These are phyloP conservation scores for Tetradesmus lagerheimii DNA, from an alignment of 139 green algal species.

Conservation along the genomic window DNA sequence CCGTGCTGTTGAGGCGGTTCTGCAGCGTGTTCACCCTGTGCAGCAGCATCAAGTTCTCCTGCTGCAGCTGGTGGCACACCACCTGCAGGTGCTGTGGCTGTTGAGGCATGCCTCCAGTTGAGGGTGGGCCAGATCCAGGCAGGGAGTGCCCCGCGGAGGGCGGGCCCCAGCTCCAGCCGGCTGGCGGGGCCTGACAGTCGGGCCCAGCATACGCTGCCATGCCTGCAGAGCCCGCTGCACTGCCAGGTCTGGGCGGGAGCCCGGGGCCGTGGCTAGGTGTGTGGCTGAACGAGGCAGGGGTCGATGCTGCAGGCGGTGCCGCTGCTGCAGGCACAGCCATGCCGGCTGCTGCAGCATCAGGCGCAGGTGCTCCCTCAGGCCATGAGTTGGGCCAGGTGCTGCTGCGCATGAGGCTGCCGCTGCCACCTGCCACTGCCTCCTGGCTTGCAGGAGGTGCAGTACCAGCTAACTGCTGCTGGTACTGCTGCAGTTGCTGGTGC, in stretches of 20 bases:
- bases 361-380: neutral
- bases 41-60: conserved; percentile 47
- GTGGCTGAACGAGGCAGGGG: neutral
- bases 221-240: neutral
- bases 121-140: neutral
- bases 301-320: neutral
- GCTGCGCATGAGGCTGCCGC: neutral
- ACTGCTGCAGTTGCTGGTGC: neutral
- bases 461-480: neutral
- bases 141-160: neutral
- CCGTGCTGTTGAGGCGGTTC: neutral
- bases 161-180: neutral
- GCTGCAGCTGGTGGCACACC: conserved; percentile 45
- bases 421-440: neutral
- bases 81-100: neutral
- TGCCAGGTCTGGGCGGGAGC: neutral
- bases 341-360: conserved; percentile 8
- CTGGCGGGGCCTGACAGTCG: neutral
- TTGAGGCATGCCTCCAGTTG: neutral
- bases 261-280: neutral
- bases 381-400: conserved; percentile 28
- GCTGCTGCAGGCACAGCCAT: conserved; percentile 13
- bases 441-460: neutral
- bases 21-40: conserved; percentile 32
- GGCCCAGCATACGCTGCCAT: neutral